Evolutionary conservation across 2,329 filamentous ascomycete species (phyloP).

Genomic region (Fusarium metavorans): DNA sequence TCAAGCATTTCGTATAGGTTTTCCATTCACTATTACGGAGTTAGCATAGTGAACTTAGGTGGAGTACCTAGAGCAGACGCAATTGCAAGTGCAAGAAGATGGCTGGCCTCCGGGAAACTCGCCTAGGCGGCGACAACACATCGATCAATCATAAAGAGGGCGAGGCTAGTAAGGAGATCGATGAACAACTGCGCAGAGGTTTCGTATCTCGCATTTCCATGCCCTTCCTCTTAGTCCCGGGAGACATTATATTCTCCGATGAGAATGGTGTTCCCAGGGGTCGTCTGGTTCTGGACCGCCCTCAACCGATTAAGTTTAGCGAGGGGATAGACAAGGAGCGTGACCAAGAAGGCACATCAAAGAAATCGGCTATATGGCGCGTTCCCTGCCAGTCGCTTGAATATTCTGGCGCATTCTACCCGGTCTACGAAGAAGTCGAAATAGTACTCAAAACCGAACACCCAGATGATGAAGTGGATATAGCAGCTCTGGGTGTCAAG

Average conservation of each 20-base stretch:
- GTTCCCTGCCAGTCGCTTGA: background rate
- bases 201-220: background rate
- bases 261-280: background rate
- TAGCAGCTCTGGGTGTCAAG: background rate
- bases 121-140: background rate
- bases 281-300: background rate
- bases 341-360: background rate
- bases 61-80: too few species aligned
- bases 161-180: background rate
- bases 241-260: background rate
- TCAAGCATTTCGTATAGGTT: too few species aligned
- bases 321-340: background rate
- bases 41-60: too few species aligned
- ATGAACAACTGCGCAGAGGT: background rate
- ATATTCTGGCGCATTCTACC: slow-evolving; percentile 3
- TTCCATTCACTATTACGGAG: too few species aligned
- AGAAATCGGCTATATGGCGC: background rate
- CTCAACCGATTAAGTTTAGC: background rate
- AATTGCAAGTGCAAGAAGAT: too few species aligned
- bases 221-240: background rate
- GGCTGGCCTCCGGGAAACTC: background rate
- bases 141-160: background rate
- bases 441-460: background rate
- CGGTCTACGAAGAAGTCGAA: background rate
- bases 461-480: background rate